These are phyloP conservation scores for Rhizophora apiculata DNA, from an alignment of 345 rosid species.

Conservation along the genomic window DNA sequence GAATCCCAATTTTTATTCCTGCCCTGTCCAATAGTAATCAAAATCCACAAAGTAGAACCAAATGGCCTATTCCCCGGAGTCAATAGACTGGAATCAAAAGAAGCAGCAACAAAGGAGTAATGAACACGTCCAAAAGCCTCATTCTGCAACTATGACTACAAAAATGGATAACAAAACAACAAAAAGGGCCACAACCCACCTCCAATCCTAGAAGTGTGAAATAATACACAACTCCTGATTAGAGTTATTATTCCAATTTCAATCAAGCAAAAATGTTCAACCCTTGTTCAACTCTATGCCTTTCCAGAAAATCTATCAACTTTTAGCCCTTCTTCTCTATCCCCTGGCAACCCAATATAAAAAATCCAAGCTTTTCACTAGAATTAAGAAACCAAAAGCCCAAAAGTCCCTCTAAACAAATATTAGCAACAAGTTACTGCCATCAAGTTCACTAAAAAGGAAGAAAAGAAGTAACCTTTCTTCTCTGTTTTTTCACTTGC, in stretches of 20 bases:
- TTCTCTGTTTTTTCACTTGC: conserved; percentile 13
- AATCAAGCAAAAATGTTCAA: conserved; percentile 21
- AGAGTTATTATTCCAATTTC: conserved; percentile 12
- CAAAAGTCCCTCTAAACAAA: conserved; percentile 19
- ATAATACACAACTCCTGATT: conserved; percentile 10
- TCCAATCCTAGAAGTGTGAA: conserved; percentile 18
- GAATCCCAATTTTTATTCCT: conserved; percentile 1
- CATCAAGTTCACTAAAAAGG: conserved; percentile 16
- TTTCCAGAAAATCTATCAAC: background rate
- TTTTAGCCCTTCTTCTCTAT: conserved; percentile 9
- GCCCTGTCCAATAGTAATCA: conserved; percentile 12
- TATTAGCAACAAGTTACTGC: too few species aligned
- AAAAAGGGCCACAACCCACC: conserved; percentile 9
- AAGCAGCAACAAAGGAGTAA: background rate
- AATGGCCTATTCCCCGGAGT: conserved; percentile 13
- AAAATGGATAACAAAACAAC: conserved; percentile 11
- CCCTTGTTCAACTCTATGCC: conserved; percentile 20
- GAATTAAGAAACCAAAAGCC: conserved; percentile 17
- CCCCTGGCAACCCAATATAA: conserved; percentile 17
- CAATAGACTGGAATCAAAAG: conserved; percentile 9
- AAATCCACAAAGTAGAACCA: conserved; percentile 16
- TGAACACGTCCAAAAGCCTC: background rate
- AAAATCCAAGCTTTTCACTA: conserved; percentile 23
- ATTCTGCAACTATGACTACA: conserved; percentile 5
- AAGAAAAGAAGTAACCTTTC: background rate